These are phyloP conservation scores for Pyrenophora teres DNA, from an alignment of 2,329 filamentous ascomycete genomes.

Conservation along the genomic window DNA sequence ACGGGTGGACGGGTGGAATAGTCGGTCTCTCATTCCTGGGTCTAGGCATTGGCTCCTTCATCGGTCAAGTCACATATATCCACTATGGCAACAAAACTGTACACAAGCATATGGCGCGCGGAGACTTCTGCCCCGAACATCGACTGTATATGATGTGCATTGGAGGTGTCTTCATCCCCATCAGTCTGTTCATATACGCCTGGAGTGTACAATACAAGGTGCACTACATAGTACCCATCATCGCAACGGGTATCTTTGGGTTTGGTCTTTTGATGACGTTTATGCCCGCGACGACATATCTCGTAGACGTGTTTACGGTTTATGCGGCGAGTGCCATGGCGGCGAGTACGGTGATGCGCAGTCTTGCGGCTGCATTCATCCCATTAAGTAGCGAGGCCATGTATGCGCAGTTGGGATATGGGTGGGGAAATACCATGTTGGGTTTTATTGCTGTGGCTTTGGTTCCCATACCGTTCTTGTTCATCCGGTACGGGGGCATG, in stretches of 20 bases:
- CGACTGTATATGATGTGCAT: slow-evolving; percentile 42
- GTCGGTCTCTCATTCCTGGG: slow-evolving; percentile 51
- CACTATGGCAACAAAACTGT: slow-evolving; percentile 40
- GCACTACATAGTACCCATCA: slow-evolving; percentile 46
- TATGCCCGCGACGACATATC: slow-evolving; percentile 48
- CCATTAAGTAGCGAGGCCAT: slow-evolving; percentile 48
- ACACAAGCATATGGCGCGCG: slow-evolving; percentile 33
- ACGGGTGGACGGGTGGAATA: slow-evolving; percentile 47
- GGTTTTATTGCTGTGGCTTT: slow-evolving; percentile 40
- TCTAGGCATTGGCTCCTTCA: slow-evolving; percentile 48
- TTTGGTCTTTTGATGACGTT: slow-evolving; percentile 45
- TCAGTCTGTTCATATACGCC: slow-evolving; percentile 47
- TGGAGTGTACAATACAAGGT: slow-evolving; percentile 42
- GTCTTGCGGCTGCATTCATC: slow-evolving; percentile 46
- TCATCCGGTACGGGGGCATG: slow-evolving; percentile 42
- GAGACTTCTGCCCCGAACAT: slow-evolving; percentile 45
- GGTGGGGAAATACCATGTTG: slow-evolving; percentile 48
- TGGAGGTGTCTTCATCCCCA: slow-evolving; percentile 41
- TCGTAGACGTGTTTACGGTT: slow-evolving; percentile 50
- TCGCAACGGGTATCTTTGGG: slow-evolving; percentile 43
- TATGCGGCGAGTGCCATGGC: slow-evolving; percentile 51
- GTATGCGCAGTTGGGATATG: slow-evolving; percentile 47
- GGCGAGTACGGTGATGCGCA: slow-evolving; percentile 48
- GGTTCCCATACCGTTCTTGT: slow-evolving; percentile 44
- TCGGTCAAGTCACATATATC: slow-evolving; percentile 42